phyloP scores from a whole-genome alignment of 352 stramenopile species.

The Phytophthora megakarya region DNA sequence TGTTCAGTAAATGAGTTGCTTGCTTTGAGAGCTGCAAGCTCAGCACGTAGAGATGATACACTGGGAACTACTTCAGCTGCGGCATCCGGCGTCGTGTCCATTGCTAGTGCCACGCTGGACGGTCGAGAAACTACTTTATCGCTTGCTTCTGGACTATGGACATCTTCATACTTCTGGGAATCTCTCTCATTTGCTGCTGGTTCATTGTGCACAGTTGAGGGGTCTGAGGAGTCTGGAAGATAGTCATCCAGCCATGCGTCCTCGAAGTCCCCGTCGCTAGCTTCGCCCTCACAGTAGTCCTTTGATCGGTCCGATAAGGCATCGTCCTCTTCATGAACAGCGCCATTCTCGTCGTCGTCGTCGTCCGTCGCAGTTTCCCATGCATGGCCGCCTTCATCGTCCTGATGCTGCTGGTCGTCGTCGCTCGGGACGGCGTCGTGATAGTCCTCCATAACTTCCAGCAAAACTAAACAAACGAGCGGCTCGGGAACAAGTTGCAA shows the following conservation, averaged over 20 bases:
- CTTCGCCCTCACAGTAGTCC: conserved; percentile 20
- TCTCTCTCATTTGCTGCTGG: conserved; percentile 7
- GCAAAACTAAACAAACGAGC: conserved; percentile 1
- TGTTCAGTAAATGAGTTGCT: conserved; percentile 12
- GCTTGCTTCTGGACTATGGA: conserved; percentile 21
- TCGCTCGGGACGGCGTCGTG: conserved; percentile 22
- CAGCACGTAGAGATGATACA: conserved; percentile 24
- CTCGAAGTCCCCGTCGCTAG: conserved; percentile 41
- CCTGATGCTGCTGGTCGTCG: conserved; percentile 21
- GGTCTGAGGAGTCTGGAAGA: conserved; percentile 15
- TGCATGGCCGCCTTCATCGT: conserved; percentile 18
- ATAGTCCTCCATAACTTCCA: conserved; percentile 29
- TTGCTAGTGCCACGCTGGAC: conserved; percentile 25
- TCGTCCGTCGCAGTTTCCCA: conserved; percentile 39
- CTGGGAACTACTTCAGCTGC: conserved; percentile 14
- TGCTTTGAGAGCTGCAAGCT: conserved; percentile 19
- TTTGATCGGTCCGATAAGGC: conserved; percentile 10
- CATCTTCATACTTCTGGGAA: background rate
- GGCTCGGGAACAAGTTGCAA: conserved; percentile 21
- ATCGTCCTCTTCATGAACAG: conserved; percentile 17
- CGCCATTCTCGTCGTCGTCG: conserved; percentile 29
- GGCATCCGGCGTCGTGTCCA: conserved; percentile 19
- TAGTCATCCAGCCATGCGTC: conserved; percentile 50
- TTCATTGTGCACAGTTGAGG: background rate
- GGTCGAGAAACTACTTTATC: conserved; percentile 9